Percentiles rank a stretch among this genome's conserved stretches.
Conservation (phyloP, 2,329 filamentous ascomycete species). For the Diaporthe sp. region DNA sequence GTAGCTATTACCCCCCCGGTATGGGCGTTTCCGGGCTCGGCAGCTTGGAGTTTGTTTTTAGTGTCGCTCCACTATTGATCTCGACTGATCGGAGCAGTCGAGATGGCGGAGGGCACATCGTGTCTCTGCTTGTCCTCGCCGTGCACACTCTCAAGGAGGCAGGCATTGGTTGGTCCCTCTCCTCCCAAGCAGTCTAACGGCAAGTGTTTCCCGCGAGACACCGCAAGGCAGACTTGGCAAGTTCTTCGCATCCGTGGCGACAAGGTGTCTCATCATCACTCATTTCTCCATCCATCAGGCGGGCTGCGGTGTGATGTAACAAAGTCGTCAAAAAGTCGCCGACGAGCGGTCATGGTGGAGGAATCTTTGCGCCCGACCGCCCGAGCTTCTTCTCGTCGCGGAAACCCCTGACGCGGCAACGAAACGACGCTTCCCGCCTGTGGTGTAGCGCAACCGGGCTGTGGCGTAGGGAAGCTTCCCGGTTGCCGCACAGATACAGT, state of each 20-base stretch:
- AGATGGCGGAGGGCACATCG: background rate
- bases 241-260: background rate
- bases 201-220: background rate
- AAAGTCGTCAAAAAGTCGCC: background rate
- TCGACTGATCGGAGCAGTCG: background rate
- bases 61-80: background rate
- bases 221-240: background rate
- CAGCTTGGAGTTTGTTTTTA: background rate
- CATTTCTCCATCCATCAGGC: background rate
- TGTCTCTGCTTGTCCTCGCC: no score
- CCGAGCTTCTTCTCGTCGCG: background rate
- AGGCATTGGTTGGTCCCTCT: background rate
- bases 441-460: background rate
- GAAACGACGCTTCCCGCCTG: background rate
- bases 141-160: no score
- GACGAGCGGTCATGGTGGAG: background rate
- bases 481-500: background rate
- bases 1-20: background rate
- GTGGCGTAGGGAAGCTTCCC: background rate
- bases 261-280: background rate
- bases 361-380: slow-evolving; percentile 3
- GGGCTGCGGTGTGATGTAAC: slow-evolving; percentile 13
- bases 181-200: background rate
- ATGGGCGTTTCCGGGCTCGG: background rate
- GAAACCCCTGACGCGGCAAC: background rate